Percentiles rank a stretch among this genome's conserved stretches.
Conservation (phyloP, 2,329 filamentous ascomycete genomes). For the Aureobasidium mangrovei region DNA sequence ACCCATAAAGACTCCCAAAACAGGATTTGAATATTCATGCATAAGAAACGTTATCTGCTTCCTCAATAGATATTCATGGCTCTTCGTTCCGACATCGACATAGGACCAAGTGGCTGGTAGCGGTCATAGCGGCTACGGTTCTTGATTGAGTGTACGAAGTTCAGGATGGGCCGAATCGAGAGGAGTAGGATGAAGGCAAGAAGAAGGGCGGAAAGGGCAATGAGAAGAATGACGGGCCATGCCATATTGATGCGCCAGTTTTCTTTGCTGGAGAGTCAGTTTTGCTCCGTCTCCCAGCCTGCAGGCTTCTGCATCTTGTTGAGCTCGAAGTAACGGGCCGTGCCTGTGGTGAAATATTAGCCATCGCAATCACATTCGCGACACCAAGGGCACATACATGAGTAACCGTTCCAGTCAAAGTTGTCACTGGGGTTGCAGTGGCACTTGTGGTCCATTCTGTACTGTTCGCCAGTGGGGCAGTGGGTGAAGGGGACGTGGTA, state of each 20-base stretch:
- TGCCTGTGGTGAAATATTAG: slow-evolving; percentile 49
- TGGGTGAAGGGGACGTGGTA: slow-evolving; percentile 97
- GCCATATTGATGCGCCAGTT: neutral
- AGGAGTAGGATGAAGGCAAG: slow-evolving; percentile 1
- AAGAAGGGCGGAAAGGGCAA: neutral
- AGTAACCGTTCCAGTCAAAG: slow-evolving; percentile 99
- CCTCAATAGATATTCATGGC: slow-evolving; percentile 3
- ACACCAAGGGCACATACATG: slow-evolving; percentile 54
- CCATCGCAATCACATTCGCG: neutral
- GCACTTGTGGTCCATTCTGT: slow-evolving; percentile 75
- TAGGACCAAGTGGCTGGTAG: slow-evolving; percentile 6
- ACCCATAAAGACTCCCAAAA: too few relatives aligned
- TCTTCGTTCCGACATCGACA: slow-evolving; percentile 1
- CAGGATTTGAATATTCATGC: too few relatives aligned
- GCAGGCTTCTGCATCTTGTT: slow-evolving; percentile 74
- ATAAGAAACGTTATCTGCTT: neutral
- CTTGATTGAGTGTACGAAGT: neutral
- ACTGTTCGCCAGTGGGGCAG: slow-evolving; percentile 85
- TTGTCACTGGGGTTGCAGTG: slow-evolving; percentile 94
- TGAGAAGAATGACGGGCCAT: slow-evolving; percentile 1
- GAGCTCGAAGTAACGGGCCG: slow-evolving; percentile 74
- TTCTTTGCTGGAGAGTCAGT: slow-evolving; percentile 20
- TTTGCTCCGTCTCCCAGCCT: slow-evolving; percentile 58
- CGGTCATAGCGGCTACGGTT: neutral
- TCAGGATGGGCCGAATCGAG: slow-evolving; percentile 1